Base-by-base conservation (phyloP, 2,329 filamentous ascomycete genomes). In the Ramularia endophylla region DNA sequence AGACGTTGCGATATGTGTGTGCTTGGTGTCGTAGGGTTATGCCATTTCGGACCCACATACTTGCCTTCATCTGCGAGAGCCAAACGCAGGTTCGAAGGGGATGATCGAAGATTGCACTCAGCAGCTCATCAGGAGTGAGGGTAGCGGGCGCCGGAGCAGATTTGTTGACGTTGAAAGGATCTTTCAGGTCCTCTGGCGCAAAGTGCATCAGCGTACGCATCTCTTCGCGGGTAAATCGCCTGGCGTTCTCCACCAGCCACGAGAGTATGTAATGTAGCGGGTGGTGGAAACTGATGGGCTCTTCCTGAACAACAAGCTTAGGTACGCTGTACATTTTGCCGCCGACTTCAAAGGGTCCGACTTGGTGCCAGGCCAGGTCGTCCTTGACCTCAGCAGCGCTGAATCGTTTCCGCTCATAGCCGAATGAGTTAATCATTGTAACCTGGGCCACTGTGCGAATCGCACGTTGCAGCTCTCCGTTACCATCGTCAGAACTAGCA, bases 11-110 rank as follows among this genome's bases (percentile, higher is more conserved):
- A 61, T 98, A 98, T 13, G 89, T 92, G 38, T 85, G 85, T 61
- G 94, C 92, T 65, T 98, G 92, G 62, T 98, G 92, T 28, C 90
- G 81, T 38, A 98, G 75, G 56, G 90, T 97, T 59, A 98, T 87
- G 2, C 92, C 92, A 60, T 98, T 98, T 41, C 92, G 81, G 49
- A 98, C 90, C 92, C 94, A 98, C 81, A 97, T 94, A 38, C 88
- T 87, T 13, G 90, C 88, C 63, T 94, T 95, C 80, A 98, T 97
- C 68, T 98, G 94, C 5, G 92, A 86, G 22, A 98, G 72, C 92
- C 92, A 98, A 15, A 87, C 88, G 61, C 88, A 95, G 1, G 97
- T 89, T 38, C 94, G 78, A 3, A 98, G 72, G 1, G 94, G 90
- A 56, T 87, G 95, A 62, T 98, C 92, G 57, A 98, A 95, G 38